Conservation (phyloP, 2,329 filamentous ascomycete genomes). For the Botrytis galanthina region DNA sequence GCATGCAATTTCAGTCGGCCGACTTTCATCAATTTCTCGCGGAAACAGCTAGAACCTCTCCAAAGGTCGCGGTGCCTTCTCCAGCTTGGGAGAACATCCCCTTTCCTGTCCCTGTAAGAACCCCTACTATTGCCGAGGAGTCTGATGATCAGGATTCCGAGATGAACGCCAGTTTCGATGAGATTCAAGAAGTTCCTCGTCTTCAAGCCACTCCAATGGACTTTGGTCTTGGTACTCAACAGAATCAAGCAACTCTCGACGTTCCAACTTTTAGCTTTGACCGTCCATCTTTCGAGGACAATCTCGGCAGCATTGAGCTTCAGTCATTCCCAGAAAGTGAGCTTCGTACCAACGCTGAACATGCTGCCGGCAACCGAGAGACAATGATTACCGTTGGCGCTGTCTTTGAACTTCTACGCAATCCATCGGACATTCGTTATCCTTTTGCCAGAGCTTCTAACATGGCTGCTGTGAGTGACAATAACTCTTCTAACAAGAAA, state of each 20-base stretch:
- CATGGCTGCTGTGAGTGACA: background rate
- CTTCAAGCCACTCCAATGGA: background rate
- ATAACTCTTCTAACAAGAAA: background rate
- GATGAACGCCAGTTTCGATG: background rate
- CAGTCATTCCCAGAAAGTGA: background rate
- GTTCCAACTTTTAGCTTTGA: background rate
- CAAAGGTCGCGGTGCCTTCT: background rate
- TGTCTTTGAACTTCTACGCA: background rate
- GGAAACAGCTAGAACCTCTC: background rate
- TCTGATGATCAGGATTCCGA: background rate
- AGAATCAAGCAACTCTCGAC: background rate
- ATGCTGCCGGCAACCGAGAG: background rate
- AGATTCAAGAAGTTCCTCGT: background rate
- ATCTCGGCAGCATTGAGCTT: background rate
- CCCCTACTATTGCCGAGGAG: background rate
- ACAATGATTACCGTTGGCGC: slow-evolving; percentile 6
- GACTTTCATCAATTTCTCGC: slow-evolving; percentile 4
- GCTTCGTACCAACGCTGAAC: background rate
- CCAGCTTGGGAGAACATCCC: background rate
- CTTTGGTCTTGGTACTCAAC: background rate
- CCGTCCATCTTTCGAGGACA: background rate
- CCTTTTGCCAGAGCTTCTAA: slow-evolving; percentile 5
- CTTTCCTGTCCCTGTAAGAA: background rate
- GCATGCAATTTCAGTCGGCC: slow-evolving; percentile 4
- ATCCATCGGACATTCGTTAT: background rate